phyloP scores from a whole-genome alignment of 2,329 filamentous ascomycete species.

The Alternaria alternata region DNA sequence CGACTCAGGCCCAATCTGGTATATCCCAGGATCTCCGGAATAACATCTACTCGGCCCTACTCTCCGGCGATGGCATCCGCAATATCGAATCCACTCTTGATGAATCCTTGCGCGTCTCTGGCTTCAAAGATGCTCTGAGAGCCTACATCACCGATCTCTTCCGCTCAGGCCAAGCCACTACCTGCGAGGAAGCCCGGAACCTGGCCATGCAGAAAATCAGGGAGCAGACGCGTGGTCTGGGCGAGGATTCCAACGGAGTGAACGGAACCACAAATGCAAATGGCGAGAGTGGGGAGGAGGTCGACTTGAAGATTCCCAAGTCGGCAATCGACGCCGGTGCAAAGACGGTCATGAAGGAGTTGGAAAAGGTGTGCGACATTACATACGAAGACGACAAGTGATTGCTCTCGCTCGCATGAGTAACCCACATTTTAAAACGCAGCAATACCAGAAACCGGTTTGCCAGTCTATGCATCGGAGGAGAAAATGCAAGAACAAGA shows the following conservation, averaged over 20 bases:
- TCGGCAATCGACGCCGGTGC: conserved; percentile 60
- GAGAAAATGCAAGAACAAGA: not conserved
- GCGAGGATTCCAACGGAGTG: conserved; percentile 29
- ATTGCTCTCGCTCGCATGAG: conserved; percentile 1
- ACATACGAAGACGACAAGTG: conserved; percentile 30
- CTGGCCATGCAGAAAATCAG: conserved; percentile 57
- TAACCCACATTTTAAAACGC: not conserved
- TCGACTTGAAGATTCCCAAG: conserved; percentile 57
- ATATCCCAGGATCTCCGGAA: conserved; percentile 52
- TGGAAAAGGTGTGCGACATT: conserved; percentile 60
- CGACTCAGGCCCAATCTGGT: conserved; percentile 53
- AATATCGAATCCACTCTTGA: conserved; percentile 64
- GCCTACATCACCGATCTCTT: conserved; percentile 64
- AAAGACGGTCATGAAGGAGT: conserved; percentile 59
- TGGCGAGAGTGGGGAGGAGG: conserved; percentile 49
- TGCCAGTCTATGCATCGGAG: not conserved
- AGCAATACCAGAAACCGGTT: not conserved
- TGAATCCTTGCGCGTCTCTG: conserved; percentile 63
- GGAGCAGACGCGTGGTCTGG: conserved; percentile 30
- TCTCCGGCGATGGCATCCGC: conserved; percentile 59
- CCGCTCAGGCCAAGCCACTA: conserved; percentile 64
- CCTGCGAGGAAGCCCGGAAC: conserved; percentile 64
- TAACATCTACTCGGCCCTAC: conserved; percentile 57
- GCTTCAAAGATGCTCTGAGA: conserved; percentile 66
- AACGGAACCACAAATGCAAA: conserved; percentile 30